Conservation (phyloP, 441 rosid genomes). For the Mallotus japonicus region DNA sequence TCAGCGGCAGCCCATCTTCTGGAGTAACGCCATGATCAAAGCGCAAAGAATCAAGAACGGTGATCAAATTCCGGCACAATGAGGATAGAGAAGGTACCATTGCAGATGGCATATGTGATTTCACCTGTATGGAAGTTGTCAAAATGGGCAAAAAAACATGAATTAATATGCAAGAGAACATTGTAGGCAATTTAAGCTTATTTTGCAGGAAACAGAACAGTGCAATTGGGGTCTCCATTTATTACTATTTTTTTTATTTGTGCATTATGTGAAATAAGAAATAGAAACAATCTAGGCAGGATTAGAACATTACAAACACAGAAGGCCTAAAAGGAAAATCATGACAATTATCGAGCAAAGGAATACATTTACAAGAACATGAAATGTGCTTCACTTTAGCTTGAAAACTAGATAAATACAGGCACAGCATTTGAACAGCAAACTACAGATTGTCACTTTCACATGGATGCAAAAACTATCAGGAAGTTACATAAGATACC, state of each 20-base stretch:
- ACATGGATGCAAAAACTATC: neutral
- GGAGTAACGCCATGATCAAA: conserved; percentile 40
- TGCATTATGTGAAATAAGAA: neutral
- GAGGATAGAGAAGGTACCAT: conserved; percentile 57
- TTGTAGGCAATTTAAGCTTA: neutral
- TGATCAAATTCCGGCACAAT: conserved; percentile 51
- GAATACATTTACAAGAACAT: neutral
- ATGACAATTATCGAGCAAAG: neutral
- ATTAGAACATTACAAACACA: neutral
- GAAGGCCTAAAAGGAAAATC: neutral
- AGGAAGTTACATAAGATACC: neutral
- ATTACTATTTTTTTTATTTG: neutral
- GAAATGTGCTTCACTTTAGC: neutral
- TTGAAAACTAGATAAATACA: neutral
- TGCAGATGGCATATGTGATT: conserved; percentile 77
- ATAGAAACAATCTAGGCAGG: neutral
- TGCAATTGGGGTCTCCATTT: neutral
- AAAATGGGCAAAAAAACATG: conserved; percentile 24
- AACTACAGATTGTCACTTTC: neutral
- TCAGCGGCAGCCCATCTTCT: conserved; percentile 45
- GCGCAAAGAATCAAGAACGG: conserved; percentile 61
- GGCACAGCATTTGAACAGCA: neutral
- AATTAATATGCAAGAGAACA: conserved; percentile 24
- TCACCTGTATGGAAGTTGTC: conserved; percentile 51
- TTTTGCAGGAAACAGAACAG: neutral